phyloP scores from a whole-genome alignment of 2,329 filamentous ascomycete genomes.

The Scedosporium apiospermum region DNA sequence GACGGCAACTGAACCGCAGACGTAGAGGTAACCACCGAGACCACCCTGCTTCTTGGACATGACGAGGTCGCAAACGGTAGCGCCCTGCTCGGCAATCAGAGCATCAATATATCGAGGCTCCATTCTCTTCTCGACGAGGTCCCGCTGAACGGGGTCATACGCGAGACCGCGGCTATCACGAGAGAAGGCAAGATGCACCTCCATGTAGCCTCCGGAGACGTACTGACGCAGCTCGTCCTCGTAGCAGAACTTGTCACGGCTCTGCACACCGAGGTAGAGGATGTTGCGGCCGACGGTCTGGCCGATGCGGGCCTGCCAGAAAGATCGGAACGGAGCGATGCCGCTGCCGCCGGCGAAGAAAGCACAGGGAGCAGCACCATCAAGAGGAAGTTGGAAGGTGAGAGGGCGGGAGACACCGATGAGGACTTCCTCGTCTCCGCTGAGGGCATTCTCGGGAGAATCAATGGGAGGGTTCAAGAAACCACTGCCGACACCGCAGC shows the following conservation, averaged over 20 bases:
- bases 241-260: slow-evolving; percentile 41
- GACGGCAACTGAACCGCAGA: slow-evolving; percentile 19
- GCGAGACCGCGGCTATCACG: slow-evolving; percentile 36
- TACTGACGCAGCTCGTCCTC: slow-evolving; percentile 36
- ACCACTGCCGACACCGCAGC: slow-evolving; percentile 40
- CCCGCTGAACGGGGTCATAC: slow-evolving; percentile 28
- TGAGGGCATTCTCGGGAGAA: slow-evolving; percentile 26
- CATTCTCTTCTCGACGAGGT: slow-evolving; percentile 39
- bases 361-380: slow-evolving; percentile 38
- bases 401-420: slow-evolving; percentile 42
- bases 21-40: slow-evolving; percentile 23
- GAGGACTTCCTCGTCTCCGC: slow-evolving; percentile 35
- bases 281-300: slow-evolving; percentile 33
- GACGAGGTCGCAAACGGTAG: slow-evolving; percentile 40
- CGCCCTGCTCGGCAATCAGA: slow-evolving; percentile 40
- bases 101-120: slow-evolving; percentile 42
- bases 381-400: slow-evolving; percentile 40
- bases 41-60: slow-evolving; percentile 48
- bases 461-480: slow-evolving; percentile 41
- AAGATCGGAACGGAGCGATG: slow-evolving; percentile 43
- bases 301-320: slow-evolving; percentile 38
- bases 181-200: slow-evolving; percentile 43
- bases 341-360: slow-evolving; percentile 45
- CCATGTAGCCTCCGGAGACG: slow-evolving; percentile 37
- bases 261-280: slow-evolving; percentile 42